Percentiles rank a stretch among this genome's conserved stretches.
These are phyloP conservation scores for Microcos paniculata DNA, from an alignment of 345 rosid species.

Conservation along the genomic window DNA sequence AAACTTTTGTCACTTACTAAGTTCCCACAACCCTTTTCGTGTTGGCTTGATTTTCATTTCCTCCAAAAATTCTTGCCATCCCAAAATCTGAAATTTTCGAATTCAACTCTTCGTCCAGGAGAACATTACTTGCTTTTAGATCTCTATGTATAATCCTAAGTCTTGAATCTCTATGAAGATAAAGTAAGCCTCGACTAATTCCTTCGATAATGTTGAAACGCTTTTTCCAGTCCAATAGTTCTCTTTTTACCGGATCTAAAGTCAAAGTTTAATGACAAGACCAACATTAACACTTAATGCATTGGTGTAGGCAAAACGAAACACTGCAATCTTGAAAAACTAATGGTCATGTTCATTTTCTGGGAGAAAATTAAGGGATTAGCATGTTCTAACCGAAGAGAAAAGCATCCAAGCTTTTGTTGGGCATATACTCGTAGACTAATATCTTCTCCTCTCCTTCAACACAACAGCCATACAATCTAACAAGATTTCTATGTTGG, in stretches of 20 bases:
- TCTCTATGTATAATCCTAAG: conserved; percentile 34
- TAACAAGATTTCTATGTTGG: conserved; percentile 40
- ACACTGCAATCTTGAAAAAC: no score
- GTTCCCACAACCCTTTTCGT: conserved; percentile 31
- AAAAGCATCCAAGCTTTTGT: conserved; percentile 34
- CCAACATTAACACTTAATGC: background rate
- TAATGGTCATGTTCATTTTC: no score
- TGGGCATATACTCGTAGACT: conserved; percentile 37
- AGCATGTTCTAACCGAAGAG: conserved; percentile 27
- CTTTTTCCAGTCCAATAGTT: conserved; percentile 11
- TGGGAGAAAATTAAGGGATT: no score
- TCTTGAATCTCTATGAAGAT: conserved; percentile 33
- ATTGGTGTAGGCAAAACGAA: background rate
- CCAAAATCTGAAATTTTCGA: conserved; percentile 40
- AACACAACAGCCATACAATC: conserved; percentile 32
- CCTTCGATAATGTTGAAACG: conserved; percentile 24
- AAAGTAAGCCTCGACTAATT: conserved; percentile 23
- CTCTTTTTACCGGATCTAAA: conserved; percentile 6
- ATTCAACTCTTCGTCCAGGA: conserved; percentile 26
- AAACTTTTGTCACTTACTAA: conserved; percentile 6
- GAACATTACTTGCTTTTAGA: conserved; percentile 31
- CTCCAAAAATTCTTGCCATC: conserved; percentile 33
- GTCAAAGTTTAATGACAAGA: background rate
- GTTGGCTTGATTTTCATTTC: conserved; percentile 23
- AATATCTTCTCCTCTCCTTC: conserved; percentile 36